Evolutionary conservation across 805 yeast genomes (phyloP), one percentile per base, ranked within the genome.

Genomic region (Ogataea corticis): DNA sequence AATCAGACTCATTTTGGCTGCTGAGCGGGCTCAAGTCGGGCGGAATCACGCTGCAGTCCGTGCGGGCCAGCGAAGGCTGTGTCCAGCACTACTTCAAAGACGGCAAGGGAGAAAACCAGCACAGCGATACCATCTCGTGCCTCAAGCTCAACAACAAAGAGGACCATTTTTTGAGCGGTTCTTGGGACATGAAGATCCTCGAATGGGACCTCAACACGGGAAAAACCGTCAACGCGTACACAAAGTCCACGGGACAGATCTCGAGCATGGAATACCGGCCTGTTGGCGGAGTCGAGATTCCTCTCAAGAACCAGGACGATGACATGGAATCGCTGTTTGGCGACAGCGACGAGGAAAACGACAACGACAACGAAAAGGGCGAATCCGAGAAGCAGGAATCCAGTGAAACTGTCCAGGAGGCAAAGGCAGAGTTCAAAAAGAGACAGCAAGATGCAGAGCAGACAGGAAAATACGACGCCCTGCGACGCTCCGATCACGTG

Each of bases 191-290:
- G 64, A 71, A 77, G 16, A 75, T 92, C 1, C 63, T 81, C 6
- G 79, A 83, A 51, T 92, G 97, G 96, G 99, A 94, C 65, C 70
- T 94, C 48, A 76, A 87, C 53, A 77, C 85, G 0, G 97, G 97
- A 1, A 64, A 69, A 14, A 62, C 71, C 9, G 58, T 72, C 2
- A 73, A 73, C 11, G 63, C 73, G 21, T 88, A 73, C 58, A 56
- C 63, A 2, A 83, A 81, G 1, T 72, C 82, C 27, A 71, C 86
- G 0, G 94, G 97, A 2, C 97, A 94, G 61, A 71, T 92, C 2
- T 83, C 96, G 2, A 76, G 82, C 35, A 61, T 92, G 10, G 86
- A 84, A 48, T 86, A 80, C 60, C 71, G 95, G 51, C 92, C 94
- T 0, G 48, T 58, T 21, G 80, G 83, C 0, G 70, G 79, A 2